A percentile compares a stretch with the other conserved stretches of the same genome.
Conservation (phyloP, 1,139 yeast species). For the Arxiozyma telluris region DNA sequence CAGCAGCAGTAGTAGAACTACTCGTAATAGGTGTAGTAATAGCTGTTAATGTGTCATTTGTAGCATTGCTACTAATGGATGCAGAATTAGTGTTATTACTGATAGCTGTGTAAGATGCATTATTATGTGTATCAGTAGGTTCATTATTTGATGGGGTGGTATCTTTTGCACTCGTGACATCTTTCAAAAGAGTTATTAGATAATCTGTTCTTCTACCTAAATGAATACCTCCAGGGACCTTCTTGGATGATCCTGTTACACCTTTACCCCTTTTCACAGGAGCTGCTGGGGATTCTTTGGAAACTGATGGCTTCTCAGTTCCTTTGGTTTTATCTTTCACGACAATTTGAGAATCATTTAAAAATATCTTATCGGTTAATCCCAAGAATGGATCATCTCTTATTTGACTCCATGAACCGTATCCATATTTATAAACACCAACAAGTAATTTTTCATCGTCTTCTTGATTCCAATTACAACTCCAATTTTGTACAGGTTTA, state of each 20-base stretch:
- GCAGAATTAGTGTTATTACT: background rate
- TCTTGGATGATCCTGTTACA: conserved; percentile 34
- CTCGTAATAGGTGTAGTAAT: background rate
- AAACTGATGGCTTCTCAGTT: background rate
- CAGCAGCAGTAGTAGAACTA: background rate
- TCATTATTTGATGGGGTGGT: conserved; percentile 3
- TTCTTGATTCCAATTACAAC: conserved; percentile 69
- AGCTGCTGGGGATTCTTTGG: background rate
- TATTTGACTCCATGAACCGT: conserved; percentile 90
- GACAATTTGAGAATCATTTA: conserved; percentile 34
- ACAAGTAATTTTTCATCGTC: conserved; percentile 83
- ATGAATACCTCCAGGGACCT: conserved; percentile 89
- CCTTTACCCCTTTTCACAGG: conserved; percentile 21
- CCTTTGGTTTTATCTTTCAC: background rate
- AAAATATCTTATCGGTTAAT: conserved; percentile 70
- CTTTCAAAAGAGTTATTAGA: conserved; percentile 55
- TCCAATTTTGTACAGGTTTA: conserved; percentile 86
- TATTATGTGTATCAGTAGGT: background rate
- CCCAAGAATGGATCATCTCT: conserved; percentile 92
- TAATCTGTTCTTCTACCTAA: conserved; percentile 91
- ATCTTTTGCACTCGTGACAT: conserved; percentile 16
- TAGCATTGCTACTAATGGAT: background rate
- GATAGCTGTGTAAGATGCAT: background rate
- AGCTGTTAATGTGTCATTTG: background rate
- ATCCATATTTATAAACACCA: conserved; percentile 89